Evolutionary conservation across 805 yeast genomes (phyloP), one percentile per base, ranked within the genome.

Genomic region (Metschnikowia henanensis): DNA sequence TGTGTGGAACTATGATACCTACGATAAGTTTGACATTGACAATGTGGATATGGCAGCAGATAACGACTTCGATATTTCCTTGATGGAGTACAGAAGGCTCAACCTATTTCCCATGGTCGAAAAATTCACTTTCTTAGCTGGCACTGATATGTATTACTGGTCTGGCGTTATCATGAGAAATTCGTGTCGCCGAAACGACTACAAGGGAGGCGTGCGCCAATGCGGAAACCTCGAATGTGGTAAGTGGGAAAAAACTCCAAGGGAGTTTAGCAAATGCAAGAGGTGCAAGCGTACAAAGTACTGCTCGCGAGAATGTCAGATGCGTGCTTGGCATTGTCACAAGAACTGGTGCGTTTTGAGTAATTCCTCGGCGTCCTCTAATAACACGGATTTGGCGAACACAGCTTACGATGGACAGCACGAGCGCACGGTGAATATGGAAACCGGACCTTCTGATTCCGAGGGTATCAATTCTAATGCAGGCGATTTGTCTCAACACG

Each of bases 141-240:
- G 88, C 3, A 79, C 83, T 33, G 97, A 91, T 53, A 81, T 90
- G 73, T 84, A 86, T 53, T 90, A 91, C 64, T 92, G 99, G 99
- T 88, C 97, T 2, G 94, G 96, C 3, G 96, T 92, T n/a, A 89
- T 91, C 30, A 94, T 94, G 91, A 75, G 98, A 43, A 94, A 94
- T 63, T 90, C 96, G 1, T 92, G 97, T 61, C 78, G 97, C 45
- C 83, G 91, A 57, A 94, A 92, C 61, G 97, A 91, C 59, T 63
- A 76, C 33, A 77, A 84, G 45, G 92, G 92, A 15, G 97, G 97
- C 1, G 85, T 92, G 23, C 76, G 98, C 41, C 98, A 94, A 66
- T 92, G 99, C 65, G 97, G 97, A 1, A 84, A 84, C 61, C 86
- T 90, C 54, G 85, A 81, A 21, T 92, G 99, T 67, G 97, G 97